Percentiles rank a stretch among this genome's conserved stretches.
phyloP scores from a whole-genome alignment of 1,284 basidiomycete species.

The Trichosporon faecale region DNA sequence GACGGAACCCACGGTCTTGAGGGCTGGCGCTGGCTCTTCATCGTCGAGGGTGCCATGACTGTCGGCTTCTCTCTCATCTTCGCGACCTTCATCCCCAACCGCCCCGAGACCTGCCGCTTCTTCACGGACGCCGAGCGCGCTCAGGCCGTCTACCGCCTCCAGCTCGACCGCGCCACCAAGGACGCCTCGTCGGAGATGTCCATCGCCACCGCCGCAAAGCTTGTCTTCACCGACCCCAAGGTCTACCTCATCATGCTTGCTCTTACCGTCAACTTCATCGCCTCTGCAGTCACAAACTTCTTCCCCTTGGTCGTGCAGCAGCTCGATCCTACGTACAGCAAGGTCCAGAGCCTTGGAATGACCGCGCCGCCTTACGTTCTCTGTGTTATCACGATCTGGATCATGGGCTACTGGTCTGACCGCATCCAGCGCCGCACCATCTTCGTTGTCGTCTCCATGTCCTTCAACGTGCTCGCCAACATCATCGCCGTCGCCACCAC shows the following conservation, averaged over 20 bases:
- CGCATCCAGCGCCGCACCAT: conserved; percentile 14
- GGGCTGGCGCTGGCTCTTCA: conserved; percentile 46
- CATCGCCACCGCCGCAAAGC: conserved; percentile 30
- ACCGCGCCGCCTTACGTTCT: conserved; percentile 47
- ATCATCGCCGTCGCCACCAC: conserved; percentile 60
- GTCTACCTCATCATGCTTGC: conserved; percentile 37
- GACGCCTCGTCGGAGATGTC: conserved; percentile 37
- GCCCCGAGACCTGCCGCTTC: conserved; percentile 35
- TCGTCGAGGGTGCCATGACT: conserved; percentile 33
- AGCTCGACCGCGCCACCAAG: conserved; percentile 37
- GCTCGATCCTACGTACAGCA: conserved; percentile 24
- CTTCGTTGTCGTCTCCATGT: conserved; percentile 16
- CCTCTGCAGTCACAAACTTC: conserved; percentile 48
- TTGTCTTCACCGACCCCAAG: conserved; percentile 42
- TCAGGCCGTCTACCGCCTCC: conserved; percentile 40
- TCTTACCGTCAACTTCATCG: conserved; percentile 32
- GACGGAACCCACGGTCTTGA: conserved; percentile 38
- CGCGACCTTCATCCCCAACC: conserved; percentile 43
- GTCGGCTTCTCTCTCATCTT: conserved; percentile 40
- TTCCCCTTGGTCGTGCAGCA: conserved; percentile 43
- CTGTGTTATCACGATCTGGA: conserved; percentile 25
- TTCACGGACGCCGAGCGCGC: conserved; percentile 39
- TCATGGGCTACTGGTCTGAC: conserved; percentile 26
- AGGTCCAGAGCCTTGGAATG: conserved; percentile 45
- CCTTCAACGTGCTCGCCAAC: conserved; percentile 66